Evolutionary conservation across 225 moss, liverwort and hornwort genomes (phyloP), one percentile per base, ranked within the genome.

Genomic region (Sphagnum tenellum): DNA sequence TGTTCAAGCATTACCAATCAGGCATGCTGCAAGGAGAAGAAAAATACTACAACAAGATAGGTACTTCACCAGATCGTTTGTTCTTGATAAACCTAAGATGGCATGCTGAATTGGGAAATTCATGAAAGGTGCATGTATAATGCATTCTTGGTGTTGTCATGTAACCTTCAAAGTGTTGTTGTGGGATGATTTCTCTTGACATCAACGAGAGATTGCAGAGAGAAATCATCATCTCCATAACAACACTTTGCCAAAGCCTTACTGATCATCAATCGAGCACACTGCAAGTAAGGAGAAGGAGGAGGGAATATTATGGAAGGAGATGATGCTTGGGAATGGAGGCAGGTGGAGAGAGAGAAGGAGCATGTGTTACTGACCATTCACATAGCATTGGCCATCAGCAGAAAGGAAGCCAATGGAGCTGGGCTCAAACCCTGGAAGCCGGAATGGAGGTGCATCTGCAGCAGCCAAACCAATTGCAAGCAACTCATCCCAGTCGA

Each of bases 301-400:
- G 13, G 29, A 4, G 10, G 58, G 29, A 29, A 29, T 29, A 29
- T 29, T 29, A 29, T 29, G 29, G 29, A 29, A 29, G 29, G 29
- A 29, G 29, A 29, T 29, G 29, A 29, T 29, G 29, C 29, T 29
- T 29, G 29, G 29, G 29, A 29, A 29, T 29, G 29, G 29, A 10
- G 9, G 8, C 63, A 49, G n/a, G 11, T 47, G 53, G 51, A 13
- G 51, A 64, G 53, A 45, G 44, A 14, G 44, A 46, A 8, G 3
- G 29, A 29, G 29, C 29, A 29, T 29, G 29, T 29, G 29, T 29
- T 44, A 70, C 86, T 69, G 13, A 86, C 86, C 86, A 72, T 86
- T 82, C 61, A 86, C 77, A 9, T 86, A 86, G 3, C 82, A 82
- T 5, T 79, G 77, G 3, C 86, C 86, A 56, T 86, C 86, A 5